Conservation (phyloP, 495 filamentous ascomycete species). For the Daldinia bambusicola region DNA sequence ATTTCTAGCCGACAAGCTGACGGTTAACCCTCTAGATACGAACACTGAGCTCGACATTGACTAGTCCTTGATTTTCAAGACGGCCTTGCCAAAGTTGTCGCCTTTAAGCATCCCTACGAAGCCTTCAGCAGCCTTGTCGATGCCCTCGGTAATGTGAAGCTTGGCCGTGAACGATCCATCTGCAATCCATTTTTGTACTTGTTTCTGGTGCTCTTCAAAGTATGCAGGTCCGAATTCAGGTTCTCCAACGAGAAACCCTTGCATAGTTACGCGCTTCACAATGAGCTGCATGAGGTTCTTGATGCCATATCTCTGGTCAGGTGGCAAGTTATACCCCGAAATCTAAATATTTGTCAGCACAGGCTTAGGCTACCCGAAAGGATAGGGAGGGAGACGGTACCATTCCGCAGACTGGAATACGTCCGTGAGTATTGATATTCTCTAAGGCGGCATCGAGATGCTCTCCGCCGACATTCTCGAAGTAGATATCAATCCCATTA, state of each 20-base stretch:
- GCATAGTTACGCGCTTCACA: slow-evolving; percentile 60
- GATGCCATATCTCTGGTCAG: slow-evolving; percentile 71
- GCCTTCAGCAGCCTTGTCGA: slow-evolving; percentile 83
- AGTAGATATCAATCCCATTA: slow-evolving; percentile 92
- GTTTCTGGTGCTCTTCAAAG: slow-evolving; percentile 79
- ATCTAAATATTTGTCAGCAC: slow-evolving; percentile 54
- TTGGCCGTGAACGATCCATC: slow-evolving; percentile 83
- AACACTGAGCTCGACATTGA: background rate
- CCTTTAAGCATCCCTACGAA: slow-evolving; percentile 88
- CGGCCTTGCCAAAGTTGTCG: slow-evolving; percentile 92
- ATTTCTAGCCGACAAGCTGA: too few relatives aligned
- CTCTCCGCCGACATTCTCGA: slow-evolving; percentile 93
- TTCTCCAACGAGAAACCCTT: slow-evolving; percentile 80
- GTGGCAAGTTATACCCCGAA: slow-evolving; percentile 78
- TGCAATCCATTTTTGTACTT: slow-evolving; percentile 83
- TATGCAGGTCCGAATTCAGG: slow-evolving; percentile 75
- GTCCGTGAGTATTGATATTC: slow-evolving; percentile 73
- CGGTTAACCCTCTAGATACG: background rate
- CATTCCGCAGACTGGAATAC: slow-evolving; percentile 70
- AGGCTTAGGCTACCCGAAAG: background rate
- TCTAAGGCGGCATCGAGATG: slow-evolving; percentile 81
- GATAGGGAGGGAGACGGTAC: slow-evolving; percentile 37
- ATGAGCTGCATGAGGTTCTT: slow-evolving; percentile 68
- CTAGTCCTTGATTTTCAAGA: slow-evolving; percentile 70
- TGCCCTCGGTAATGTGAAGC: slow-evolving; percentile 76